Evolutionary conservation across 129 eudicot species (phyloP).

Genomic region (Flaveria bidentis): DNA sequence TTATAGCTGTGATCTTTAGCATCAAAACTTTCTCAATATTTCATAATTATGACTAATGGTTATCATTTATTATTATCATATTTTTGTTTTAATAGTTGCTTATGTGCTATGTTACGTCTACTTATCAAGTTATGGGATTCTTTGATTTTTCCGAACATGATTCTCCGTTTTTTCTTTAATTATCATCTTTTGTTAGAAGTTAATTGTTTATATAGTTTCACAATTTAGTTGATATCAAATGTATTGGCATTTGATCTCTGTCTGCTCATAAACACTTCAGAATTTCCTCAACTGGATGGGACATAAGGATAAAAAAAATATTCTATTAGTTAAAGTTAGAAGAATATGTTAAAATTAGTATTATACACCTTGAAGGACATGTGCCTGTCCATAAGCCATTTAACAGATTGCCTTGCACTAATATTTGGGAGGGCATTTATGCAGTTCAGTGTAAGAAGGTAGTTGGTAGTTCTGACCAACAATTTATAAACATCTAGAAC

Average conservation of each 20-base stretch:
- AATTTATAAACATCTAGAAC: not conserved
- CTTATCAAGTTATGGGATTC: not conserved
- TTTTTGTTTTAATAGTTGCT: not conserved
- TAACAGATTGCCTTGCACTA: not conserved
- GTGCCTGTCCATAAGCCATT: not conserved
- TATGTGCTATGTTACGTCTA: not conserved
- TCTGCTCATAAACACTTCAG: not conserved
- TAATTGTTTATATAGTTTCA: not conserved
- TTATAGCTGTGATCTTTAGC: not conserved
- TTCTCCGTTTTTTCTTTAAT: not conserved
- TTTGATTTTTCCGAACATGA: not conserved
- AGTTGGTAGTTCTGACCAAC: not conserved
- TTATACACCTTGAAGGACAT: slow-evolving; percentile 1
- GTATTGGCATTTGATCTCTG: not conserved
- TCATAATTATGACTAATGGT: not conserved
- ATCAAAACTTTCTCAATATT: not conserved
- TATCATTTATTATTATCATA: not conserved
- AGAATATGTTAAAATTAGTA: not conserved
- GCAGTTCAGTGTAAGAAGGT: not conserved
- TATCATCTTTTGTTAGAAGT: not conserved
- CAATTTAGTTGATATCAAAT: not conserved
- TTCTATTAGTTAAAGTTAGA: not conserved
- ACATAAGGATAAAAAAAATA: not conserved
- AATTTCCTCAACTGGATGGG: not conserved
- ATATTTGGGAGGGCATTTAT: not conserved